Evolutionary conservation across 2,329 filamentous ascomycete species (phyloP).

Genomic region (Sclerotinia subarctica): DNA sequence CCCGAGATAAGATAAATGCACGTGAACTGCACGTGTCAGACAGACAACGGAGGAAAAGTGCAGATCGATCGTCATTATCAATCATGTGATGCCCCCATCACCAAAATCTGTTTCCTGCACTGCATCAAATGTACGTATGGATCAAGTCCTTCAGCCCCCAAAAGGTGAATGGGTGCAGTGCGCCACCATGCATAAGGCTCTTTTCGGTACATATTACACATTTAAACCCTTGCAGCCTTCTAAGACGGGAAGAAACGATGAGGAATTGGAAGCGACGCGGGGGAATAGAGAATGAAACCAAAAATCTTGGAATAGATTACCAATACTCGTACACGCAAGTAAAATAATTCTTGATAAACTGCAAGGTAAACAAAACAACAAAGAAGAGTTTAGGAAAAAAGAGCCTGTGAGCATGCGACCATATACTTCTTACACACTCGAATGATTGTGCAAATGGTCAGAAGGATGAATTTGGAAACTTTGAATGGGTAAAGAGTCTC

Average conservation of each 20-base stretch:
- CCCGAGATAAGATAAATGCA: background rate
- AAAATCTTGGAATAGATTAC: background rate
- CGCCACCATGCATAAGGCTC: conserved; percentile 4
- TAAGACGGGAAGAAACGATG: conserved; percentile 4
- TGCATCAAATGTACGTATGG: background rate
- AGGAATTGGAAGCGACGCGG: background rate
- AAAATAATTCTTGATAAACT: background rate
- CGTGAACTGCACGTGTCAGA: conserved; percentile 14
- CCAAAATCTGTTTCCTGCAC: background rate
- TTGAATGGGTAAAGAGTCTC: conserved; percentile 4
- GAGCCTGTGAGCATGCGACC: background rate
- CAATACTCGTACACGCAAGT: background rate
- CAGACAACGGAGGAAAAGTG: background rate
- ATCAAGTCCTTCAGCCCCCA: conserved; percentile 1
- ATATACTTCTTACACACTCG: background rate
- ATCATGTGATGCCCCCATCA: conserved; percentile 1
- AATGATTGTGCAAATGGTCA: conserved; percentile 6
- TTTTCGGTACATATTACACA: background rate
- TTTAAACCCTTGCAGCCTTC: conserved; percentile 14
- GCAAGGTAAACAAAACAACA: too few relatives aligned
- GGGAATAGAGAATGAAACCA: background rate
- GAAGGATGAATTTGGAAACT: background rate
- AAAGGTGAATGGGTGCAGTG: background rate
- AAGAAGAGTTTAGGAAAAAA: background rate
- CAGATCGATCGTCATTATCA: background rate